Evolutionary conservation across 495 filamentous ascomycete species (phyloP), one percentile per base, ranked within the genome.

Genomic region (Friedmanniomyces simplex): DNA sequence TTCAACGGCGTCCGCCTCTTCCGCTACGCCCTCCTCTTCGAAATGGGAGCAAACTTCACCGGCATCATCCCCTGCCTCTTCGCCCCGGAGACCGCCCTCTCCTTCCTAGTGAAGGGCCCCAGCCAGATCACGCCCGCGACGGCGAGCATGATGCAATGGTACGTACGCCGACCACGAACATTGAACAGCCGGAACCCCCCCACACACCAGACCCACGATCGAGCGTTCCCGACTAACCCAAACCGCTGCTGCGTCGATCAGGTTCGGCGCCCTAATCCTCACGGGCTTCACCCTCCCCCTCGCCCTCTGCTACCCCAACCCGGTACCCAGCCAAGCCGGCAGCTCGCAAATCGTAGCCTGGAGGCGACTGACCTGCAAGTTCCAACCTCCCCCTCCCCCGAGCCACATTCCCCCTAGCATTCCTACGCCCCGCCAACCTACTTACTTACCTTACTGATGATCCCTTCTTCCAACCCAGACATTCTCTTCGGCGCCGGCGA

Each of bases 291-390:
- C 58, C n/a, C 39, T 55, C 7, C 65, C 65, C 12, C 32, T 65
- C 8, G 28, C 54, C 28, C 50, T 64, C 53, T 50, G 50, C 24
- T 57, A 63, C 47, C 62, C 59, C 10, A 61, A 64, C 28, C 60
- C 55, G 12, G 46, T 56, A 13, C 54, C 32, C 21, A 52, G 57
- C 21, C 57, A 46, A 28, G 49, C 21, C 14, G 49, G 43, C 34
- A 24, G 24, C 20, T 8, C 10, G 5, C 25, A 62, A 8, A 63
- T 51, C n/a, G 55, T 60, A 14, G 57, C 58, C 13, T 56, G 56
- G 34, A 41, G 65, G 20, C 36, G 42, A 3, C 26, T 58, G 12
- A 46, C 61, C 8, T 67, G 39, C 14, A 43, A 5, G 39, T 20
- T n/a, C n/a, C n/a, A n/a, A n/a, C 18, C 13, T 43, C 13, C 14